Evolutionary conservation across 345 rosid species (phyloP).

Genomic region (Draba incana): DNA sequence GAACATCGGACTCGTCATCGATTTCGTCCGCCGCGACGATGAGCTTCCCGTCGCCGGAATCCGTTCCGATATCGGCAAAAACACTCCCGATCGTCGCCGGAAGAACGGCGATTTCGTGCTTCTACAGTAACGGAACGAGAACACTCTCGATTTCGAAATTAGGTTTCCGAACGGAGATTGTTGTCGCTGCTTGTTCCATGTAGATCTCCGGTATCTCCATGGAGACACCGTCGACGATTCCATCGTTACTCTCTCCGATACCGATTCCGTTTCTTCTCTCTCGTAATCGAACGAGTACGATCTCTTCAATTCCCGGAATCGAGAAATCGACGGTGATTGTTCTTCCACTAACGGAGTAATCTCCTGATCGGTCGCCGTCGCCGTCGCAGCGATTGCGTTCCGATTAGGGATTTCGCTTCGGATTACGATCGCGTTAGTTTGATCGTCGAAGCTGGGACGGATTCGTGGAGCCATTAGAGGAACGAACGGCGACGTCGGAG

Average conservation of each 20-base stretch:
- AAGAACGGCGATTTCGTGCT: conserved; percentile 77
- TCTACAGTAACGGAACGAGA: conserved; percentile 71
- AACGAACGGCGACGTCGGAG: conserved; percentile 64
- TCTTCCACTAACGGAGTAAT: conserved; percentile 54
- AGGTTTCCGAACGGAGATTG: conserved; percentile 84
- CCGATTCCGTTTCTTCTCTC: conserved; percentile 53
- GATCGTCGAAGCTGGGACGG: conserved; percentile 76
- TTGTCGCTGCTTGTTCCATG: conserved; percentile 76
- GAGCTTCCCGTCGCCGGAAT: conserved; percentile 55
- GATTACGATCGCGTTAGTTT: conserved; percentile 34
- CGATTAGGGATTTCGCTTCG: conserved; percentile 26
- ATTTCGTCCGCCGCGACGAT: conserved; percentile 67
- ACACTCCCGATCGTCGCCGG: conserved; percentile 55
- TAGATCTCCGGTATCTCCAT: conserved; percentile 71
- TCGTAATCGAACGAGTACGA: conserved; percentile 89
- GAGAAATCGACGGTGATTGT: conserved; percentile 45
- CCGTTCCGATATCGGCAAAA: conserved; percentile 79
- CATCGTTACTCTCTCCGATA: conserved; percentile 64
- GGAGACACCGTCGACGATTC: conserved; percentile 86
- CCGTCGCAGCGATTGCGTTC: conserved; percentile 14
- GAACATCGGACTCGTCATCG: conserved; percentile 86
- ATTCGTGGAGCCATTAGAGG: conserved; percentile 92
- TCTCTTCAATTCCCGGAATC: conserved; percentile 63
- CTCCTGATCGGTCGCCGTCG: conserved; percentile 26
- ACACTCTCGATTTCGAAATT: conserved; percentile 67